phyloP scores from a whole-genome alignment of 2,329 filamentous ascomycete genomes.

The Nectriaceae sp. region DNA sequence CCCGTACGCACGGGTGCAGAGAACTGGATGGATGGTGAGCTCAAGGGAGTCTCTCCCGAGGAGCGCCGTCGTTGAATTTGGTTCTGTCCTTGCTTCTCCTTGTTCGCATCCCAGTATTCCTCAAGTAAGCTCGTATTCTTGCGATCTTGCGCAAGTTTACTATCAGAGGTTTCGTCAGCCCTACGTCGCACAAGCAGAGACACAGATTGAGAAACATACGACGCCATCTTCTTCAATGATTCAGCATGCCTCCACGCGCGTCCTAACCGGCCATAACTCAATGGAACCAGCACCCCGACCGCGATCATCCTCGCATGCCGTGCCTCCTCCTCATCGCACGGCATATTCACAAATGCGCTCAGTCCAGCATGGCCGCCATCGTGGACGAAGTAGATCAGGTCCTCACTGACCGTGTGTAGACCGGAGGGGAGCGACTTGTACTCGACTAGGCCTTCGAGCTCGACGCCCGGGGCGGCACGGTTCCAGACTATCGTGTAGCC shows the following conservation, averaged over 20 bases:
- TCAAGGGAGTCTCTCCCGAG: conserved; percentile 50
- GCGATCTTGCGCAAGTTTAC: conserved; percentile 65
- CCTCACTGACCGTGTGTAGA: conserved; percentile 82
- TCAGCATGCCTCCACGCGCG: conserved; percentile 88
- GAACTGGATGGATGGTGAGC: conserved; percentile 46
- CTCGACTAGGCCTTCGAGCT: conserved; percentile 85
- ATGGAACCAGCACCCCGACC: conserved; percentile 82
- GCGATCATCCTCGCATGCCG: conserved; percentile 92
- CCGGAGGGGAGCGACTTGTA: conserved; percentile 96
- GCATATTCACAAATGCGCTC: conserved; percentile 86
- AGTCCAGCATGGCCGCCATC: conserved; percentile 77
- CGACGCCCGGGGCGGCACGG: conserved; percentile 66
- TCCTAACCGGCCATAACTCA: conserved; percentile 83
- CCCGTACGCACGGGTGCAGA: conserved; percentile 27
- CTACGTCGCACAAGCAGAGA: neutral
- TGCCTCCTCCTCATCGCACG: conserved; percentile 72
- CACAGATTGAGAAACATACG: conserved; percentile 45
- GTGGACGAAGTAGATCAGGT: conserved; percentile 94
- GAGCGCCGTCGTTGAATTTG: conserved; percentile 24
- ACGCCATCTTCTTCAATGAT: conserved; percentile 71
- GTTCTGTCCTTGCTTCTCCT: conserved; percentile 40
- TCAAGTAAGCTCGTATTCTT: conserved; percentile 67
- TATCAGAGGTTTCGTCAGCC: conserved; percentile 33
- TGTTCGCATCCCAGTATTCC: conserved; percentile 72
- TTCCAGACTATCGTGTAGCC: conserved; percentile 94